These are phyloP conservation scores for Metschnikowia picachoensis DNA, from an alignment of 805 yeast species.

Conservation along the genomic window DNA sequence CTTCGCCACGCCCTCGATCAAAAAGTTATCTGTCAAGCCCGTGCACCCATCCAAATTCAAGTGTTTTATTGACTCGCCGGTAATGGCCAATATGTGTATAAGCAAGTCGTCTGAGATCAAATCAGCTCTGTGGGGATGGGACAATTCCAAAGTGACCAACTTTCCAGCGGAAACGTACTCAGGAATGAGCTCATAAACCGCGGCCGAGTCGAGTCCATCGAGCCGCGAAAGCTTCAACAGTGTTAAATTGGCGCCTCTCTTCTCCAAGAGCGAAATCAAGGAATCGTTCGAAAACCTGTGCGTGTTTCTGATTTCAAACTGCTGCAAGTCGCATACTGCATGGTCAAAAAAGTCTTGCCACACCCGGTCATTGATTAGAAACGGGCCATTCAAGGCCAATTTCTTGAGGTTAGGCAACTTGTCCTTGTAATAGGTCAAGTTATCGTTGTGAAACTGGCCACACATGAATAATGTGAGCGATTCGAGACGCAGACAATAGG, in stretches of 20 bases:
- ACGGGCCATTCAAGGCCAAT: slow-evolving; percentile 82
- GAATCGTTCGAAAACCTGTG: slow-evolving; percentile 76
- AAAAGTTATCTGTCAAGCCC: slow-evolving; percentile 61
- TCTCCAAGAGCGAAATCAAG: slow-evolving; percentile 55
- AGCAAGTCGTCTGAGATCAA: slow-evolving; percentile 66
- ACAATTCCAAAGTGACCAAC: slow-evolving; percentile 57
- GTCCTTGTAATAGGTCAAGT: slow-evolving; percentile 56
- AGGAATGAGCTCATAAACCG: slow-evolving; percentile 61
- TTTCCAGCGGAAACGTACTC: slow-evolving; percentile 46
- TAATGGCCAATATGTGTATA: slow-evolving; percentile 52
- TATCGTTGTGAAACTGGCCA: slow-evolving; percentile 83
- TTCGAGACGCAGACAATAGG: slow-evolving; percentile 73
- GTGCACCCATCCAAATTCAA: slow-evolving; percentile 72
- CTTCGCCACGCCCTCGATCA: slow-evolving; percentile 53
- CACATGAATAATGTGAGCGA: slow-evolving; percentile 79
- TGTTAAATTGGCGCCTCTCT: slow-evolving; percentile 51
- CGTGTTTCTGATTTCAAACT: slow-evolving; percentile 70
- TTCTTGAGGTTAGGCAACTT: slow-evolving; percentile 54
- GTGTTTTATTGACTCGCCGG: slow-evolving; percentile 57
- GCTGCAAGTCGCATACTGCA: slow-evolving; percentile 50
- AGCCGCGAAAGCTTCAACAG: slow-evolving; percentile 60
- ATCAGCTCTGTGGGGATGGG: slow-evolving; percentile 64
- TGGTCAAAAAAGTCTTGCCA: slow-evolving; percentile 76
- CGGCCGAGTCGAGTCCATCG: slow-evolving; percentile 62
- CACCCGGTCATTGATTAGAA: slow-evolving; percentile 65